Evolutionary conservation across 352 stramenopile species (phyloP).

Genomic region (Phytophthora kernoviae): DNA sequence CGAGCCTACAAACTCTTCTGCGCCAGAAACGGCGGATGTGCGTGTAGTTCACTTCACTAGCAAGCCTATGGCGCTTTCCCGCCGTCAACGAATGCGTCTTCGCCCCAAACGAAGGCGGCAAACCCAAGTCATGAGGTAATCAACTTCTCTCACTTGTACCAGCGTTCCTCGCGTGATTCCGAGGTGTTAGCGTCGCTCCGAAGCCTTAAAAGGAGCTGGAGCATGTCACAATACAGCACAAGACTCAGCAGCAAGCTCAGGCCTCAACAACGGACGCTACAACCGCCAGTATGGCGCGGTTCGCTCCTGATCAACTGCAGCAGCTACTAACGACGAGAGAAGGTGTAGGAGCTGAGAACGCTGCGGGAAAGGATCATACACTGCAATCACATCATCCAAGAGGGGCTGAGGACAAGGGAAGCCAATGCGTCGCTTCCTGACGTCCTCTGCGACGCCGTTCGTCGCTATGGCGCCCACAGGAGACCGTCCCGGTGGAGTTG

Average conservation of each 20-base stretch:
- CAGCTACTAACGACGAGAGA: constrained; percentile 66
- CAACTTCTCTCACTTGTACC: constrained; percentile 71
- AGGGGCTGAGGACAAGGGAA: constrained; percentile 56
- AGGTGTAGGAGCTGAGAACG: constrained; percentile 35
- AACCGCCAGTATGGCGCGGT: constrained; percentile 29
- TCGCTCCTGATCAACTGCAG: constrained; percentile 67
- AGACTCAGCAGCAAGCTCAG: constrained; percentile 26
- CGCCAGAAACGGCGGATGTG: background rate
- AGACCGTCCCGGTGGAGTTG: constrained; percentile 8
- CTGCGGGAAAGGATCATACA: constrained; percentile 47
- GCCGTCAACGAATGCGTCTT: constrained; percentile 29
- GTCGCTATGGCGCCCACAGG: constrained; percentile 38
- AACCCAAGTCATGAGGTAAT: constrained; percentile 9
- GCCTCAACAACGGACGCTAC: constrained; percentile 15
- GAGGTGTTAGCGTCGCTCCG: constrained; percentile 57
- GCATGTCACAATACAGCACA: constrained; percentile 44
- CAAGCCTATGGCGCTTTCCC: constrained; percentile 13
- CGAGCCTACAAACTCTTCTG: constrained; percentile 6
- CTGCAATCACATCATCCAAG: constrained; percentile 36
- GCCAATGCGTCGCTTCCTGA: constrained; percentile 73
- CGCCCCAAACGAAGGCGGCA: constrained; percentile 9
- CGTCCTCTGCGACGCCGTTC: constrained; percentile 66
- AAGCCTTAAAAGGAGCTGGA: constrained; percentile 65
- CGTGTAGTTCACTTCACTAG: background rate
- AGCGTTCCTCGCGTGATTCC: constrained; percentile 55